Base-by-base conservation (phyloP, 129 eudicot genomes). In the Flaveria ramosissima region DNA sequence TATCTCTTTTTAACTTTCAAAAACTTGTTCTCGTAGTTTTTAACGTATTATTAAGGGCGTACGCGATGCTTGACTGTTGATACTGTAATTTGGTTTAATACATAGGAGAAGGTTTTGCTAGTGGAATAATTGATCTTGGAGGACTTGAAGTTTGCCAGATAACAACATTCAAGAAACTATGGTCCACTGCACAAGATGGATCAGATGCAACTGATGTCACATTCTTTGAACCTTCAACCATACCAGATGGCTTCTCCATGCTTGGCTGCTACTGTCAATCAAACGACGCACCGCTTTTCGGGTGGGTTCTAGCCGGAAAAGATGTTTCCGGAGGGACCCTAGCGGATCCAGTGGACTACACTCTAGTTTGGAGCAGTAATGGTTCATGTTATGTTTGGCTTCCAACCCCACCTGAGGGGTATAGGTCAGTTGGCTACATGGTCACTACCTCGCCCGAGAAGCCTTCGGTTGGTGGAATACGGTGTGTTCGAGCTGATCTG, bases 331-430 rank as follows among this genome's bases (percentile, higher is more conserved):
- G 78, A 27, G 84, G 59, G 51, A 75, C 83, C 64, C 78, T 86
- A 7, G 77, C 53, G 20, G 70, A 26, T 26, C 95, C 95, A 8
- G 62, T 73, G 3, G 93, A 89, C 75, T 89, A 89, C 68, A 84
- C 90, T n/a, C 81, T 86, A 24, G 80, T 76, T 51, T 88, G 92
- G 92, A 78, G 71, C 21, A 78, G 78, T 24, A 61, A 80, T 6
- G 43, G 74, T 45, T 81, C 61, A 9, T 86, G 81, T 71, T 88
- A 83, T 59, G 52, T 85, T 13, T 88, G 92, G 90, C 74, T 83
- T 11, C 92, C 92, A 61, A 78, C 79, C 1, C 84, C 92, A 24
- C 92, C 89, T 0, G 86, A 85, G 26, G 92, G 90, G 12, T 85
- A 83, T 52, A 75, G 26, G 72, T 36, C 90, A n/a, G 77, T 85